A percentile compares a stretch with the other conserved stretches of the same genome.
These are phyloP conservation scores for Geotrichum aggregatum DNA, from an alignment of 1,139 yeast genomes.

Conservation along the genomic window DNA sequence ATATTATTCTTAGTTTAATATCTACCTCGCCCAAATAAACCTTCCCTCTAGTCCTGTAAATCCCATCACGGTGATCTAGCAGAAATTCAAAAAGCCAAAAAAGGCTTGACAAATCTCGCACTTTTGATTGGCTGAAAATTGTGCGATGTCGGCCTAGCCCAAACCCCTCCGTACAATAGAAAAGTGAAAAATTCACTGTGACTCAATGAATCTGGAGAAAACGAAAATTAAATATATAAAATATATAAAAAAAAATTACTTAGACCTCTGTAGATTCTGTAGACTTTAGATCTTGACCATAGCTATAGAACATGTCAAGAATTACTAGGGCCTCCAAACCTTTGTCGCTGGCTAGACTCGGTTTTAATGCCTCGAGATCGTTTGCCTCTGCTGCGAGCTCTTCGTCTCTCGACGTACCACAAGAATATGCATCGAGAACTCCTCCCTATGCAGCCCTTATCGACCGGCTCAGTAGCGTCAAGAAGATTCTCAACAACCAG, in stretches of 20 bases:
- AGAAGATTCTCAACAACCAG: slow-evolving; percentile 57
- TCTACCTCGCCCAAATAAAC: no score
- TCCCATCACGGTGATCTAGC: neutral
- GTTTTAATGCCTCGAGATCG: neutral
- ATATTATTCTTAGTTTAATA: no score
- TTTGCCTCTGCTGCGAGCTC: slow-evolving; percentile 13
- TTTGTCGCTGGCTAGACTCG: slow-evolving; percentile 3
- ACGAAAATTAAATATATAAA: no score
- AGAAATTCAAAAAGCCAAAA: neutral
- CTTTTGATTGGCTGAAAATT: neutral
- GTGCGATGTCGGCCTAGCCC: neutral
- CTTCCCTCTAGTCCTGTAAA: neutral
- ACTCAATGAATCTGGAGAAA: neutral
- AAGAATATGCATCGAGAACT: slow-evolving; percentile 60
- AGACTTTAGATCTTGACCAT: no score
- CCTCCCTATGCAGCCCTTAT: slow-evolving; percentile 84
- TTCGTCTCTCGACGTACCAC: slow-evolving; percentile 48
- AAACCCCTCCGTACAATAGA: neutral
- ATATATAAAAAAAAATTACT: neutral
- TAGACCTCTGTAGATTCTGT: no score
- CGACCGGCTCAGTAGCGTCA: slow-evolving; percentile 58
- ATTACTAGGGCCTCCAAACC: slow-evolving; percentile 6
- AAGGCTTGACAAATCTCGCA: neutral
- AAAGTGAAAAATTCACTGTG: neutral
- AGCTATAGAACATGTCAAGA: slow-evolving; percentile 2